A percentile compares a stretch with the other conserved stretches of the same genome.
Conservation (phyloP, 768 basidiomycete species). For the Bullera alba region DNA sequence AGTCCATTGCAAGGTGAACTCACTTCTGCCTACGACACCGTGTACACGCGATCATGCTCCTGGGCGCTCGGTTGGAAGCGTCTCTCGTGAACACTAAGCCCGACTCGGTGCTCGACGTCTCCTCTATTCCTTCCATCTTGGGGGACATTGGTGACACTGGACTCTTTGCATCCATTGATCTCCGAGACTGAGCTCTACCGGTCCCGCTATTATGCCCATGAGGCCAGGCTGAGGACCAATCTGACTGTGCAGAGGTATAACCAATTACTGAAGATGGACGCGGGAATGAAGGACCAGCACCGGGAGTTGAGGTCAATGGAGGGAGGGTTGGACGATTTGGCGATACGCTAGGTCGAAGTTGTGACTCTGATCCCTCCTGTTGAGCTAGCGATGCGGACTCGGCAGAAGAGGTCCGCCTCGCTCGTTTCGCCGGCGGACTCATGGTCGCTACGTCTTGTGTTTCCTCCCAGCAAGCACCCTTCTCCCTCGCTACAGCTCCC, state of each 20-base stretch:
- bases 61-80: neutral
- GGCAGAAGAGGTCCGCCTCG: neutral
- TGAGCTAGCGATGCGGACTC: neutral
- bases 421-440: neutral
- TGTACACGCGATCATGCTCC: conserved; percentile 1
- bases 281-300: neutral
- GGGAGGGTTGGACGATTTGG: neutral
- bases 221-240: neutral
- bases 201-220: neutral
- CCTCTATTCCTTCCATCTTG: neutral
- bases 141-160: neutral
- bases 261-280: neutral
- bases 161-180: neutral
- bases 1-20: neutral
- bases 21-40: neutral
- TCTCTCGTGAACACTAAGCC: neutral
- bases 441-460: no score
- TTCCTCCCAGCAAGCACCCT: no score
- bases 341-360: neutral
- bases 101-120: neutral
- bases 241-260: neutral
- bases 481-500: no score
- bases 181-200: neutral
- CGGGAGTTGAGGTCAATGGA: neutral
- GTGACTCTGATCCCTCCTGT: neutral